Percentiles rank a stretch among this genome's conserved stretches.
Conservation (phyloP, 2,329 filamentous ascomycete species). For the Ustilaginoidea virens region DNA sequence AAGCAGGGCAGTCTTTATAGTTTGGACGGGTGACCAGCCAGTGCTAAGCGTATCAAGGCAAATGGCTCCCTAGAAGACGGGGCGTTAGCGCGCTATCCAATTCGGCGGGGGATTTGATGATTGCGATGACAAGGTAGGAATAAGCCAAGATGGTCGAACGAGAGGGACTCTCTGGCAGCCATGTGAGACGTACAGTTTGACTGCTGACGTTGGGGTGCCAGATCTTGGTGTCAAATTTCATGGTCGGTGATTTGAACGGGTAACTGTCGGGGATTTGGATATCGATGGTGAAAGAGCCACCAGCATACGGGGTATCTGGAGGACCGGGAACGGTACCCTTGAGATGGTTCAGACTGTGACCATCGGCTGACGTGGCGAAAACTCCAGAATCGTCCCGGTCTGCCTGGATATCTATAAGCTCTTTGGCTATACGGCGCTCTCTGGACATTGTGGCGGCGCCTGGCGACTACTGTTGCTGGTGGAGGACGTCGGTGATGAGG, state of each 20-base stretch:
- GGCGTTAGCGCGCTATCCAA: background rate
- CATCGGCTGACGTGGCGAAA: slow-evolving; percentile 46
- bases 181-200: slow-evolving; percentile 53
- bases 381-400: slow-evolving; percentile 66
- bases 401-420: slow-evolving; percentile 57
- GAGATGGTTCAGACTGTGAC: slow-evolving; percentile 64
- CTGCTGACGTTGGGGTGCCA: slow-evolving; percentile 98
- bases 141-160: background rate
- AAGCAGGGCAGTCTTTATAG: slow-evolving; percentile 87
- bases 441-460: slow-evolving; percentile 25
- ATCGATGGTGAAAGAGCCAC: slow-evolving; percentile 67
- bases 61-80: slow-evolving; percentile 61
- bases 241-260: slow-evolving; percentile 80
- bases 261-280: slow-evolving; percentile 81
- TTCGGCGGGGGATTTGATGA: no score
- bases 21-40: slow-evolving; percentile 91
- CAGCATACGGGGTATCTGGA: slow-evolving; percentile 85
- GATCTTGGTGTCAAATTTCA: slow-evolving; percentile 84
- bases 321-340: slow-evolving; percentile 73
- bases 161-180: background rate
- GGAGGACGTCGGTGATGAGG: background rate
- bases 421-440: slow-evolving; percentile 53
- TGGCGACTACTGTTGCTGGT: background rate
- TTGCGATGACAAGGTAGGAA: no score
- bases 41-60: slow-evolving; percentile 83